Evolutionary conservation across 768 basidiomycete species (phyloP), one percentile per base, ranked within the genome.

Genomic region (Rhizopogon vulgaris): DNA sequence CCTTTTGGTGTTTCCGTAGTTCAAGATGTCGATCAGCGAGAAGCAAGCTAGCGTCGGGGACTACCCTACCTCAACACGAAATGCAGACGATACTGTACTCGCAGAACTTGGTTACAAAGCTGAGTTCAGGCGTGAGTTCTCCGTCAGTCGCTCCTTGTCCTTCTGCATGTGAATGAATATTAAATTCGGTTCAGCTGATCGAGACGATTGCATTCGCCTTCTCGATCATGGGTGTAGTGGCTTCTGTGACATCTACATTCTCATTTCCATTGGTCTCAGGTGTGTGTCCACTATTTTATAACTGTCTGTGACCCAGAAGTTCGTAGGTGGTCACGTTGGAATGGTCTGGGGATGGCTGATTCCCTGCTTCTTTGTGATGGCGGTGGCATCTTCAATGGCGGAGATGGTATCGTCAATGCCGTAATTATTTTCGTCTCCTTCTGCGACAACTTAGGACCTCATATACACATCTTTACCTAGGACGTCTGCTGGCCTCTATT

Each of bases 321-420:
- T 1, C 6, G 10, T 47, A 82, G 86, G 86, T 49, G 86, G 86
- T 3, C 85, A 88, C 66, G 84, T 85, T 22, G 86, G 86, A 14
- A 80, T 88, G 76, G 78, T 87, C 17, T 87, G 82, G 70, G 86
- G 85, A 36, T 88, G 85, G 86, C 67, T 87, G 25, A 84, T 87
- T 57, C 86, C 85, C 6, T 76, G 74, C 57, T 68, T 82, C 41
- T 87, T 87, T 54, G 86, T 87, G 25, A 73, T 82, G 70, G 73
- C 76, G 5, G 74, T 87, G 14, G 85, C 86, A 3, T 73, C 82
- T 14, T 84, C 79, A n/a, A 80, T 88, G 74, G 85, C 85, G 3
- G 86, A 88, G 60, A 58, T 88, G 32, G 76, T 82, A 1, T 86
- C 85, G 1, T 77, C 84, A 2, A 87, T 87, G 85, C 85, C 86